These are phyloP conservation scores for Blastocystis sp. DNA, from an alignment of 352 stramenopile species.

Conservation along the genomic window DNA sequence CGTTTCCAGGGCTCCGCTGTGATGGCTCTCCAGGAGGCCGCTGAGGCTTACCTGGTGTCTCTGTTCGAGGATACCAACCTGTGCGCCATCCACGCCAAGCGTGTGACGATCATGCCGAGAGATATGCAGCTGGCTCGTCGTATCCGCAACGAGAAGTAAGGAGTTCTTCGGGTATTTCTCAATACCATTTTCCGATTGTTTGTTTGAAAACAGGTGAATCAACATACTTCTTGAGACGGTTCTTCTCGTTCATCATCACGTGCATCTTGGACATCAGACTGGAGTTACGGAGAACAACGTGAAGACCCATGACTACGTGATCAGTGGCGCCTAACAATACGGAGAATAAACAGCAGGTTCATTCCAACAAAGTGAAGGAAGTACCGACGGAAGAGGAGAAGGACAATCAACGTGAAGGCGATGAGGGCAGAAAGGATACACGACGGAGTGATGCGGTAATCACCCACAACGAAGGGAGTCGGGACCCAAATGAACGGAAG, in stretches of 20 bases:
- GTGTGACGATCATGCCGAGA: constrained; percentile 84
- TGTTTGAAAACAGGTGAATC: background rate
- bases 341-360: background rate
- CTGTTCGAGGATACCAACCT: constrained; percentile 82
- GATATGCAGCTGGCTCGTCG: constrained; percentile 77
- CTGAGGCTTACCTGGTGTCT: constrained; percentile 77
- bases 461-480: background rate
- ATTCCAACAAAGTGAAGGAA: background rate
- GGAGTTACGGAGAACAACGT: background rate
- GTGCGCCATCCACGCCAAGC: constrained; percentile 81
- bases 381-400: background rate
- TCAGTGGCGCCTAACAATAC: background rate
- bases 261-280: constrained; percentile 2
- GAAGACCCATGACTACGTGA: constrained; percentile 1
- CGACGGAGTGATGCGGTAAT: background rate
- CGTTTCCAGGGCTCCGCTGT: constrained; percentile 86
- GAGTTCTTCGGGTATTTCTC: background rate
- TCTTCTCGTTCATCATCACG: constrained; percentile 18
- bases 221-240: constrained; percentile 1
- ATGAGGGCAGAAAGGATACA: background rate
- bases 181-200: background rate
- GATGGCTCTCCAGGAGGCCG: constrained; percentile 78
- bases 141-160: constrained; percentile 54
- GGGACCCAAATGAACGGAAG: background rate
- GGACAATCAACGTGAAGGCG: background rate